phyloP scores from a whole-genome alignment of 495 filamentous ascomycete species.

The Astrothelium macrocarpum region DNA sequence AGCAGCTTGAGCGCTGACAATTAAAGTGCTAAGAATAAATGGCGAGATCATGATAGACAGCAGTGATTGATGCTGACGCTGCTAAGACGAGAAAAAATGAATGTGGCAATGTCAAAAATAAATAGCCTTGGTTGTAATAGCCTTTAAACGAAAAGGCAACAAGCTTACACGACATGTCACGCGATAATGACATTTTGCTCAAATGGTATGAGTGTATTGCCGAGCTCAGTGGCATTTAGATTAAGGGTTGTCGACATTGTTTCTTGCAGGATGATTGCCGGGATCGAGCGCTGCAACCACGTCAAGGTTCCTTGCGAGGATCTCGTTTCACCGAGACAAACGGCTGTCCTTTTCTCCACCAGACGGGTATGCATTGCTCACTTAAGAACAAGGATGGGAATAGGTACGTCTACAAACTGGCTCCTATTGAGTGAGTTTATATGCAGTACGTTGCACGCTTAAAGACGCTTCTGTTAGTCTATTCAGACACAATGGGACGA shows the following conservation, averaged over 20 bases:
- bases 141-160: neutral
- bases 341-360: neutral
- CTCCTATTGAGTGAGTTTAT: too few species aligned
- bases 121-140: neutral
- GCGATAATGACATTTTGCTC: neutral
- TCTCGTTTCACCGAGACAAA: neutral
- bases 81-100: neutral
- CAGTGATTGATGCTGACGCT: neutral
- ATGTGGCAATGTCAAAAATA: neutral
- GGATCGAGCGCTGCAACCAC: neutral
- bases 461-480: too few species aligned
- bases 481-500: too few species aligned
- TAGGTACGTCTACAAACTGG: too few species aligned
- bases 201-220: neutral
- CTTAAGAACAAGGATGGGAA: too few species aligned
- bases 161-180: neutral
- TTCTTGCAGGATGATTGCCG: neutral
- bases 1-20: neutral
- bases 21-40: neutral
- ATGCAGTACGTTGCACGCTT: too few species aligned
- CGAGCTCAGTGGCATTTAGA: neutral
- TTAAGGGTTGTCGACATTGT: neutral
- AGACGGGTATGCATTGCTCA: neutral
- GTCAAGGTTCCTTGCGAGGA: neutral
- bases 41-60: neutral